These are phyloP conservation scores for Monosporascus sp. DNA, from an alignment of 2,329 filamentous ascomycete genomes.

Conservation along the genomic window DNA sequence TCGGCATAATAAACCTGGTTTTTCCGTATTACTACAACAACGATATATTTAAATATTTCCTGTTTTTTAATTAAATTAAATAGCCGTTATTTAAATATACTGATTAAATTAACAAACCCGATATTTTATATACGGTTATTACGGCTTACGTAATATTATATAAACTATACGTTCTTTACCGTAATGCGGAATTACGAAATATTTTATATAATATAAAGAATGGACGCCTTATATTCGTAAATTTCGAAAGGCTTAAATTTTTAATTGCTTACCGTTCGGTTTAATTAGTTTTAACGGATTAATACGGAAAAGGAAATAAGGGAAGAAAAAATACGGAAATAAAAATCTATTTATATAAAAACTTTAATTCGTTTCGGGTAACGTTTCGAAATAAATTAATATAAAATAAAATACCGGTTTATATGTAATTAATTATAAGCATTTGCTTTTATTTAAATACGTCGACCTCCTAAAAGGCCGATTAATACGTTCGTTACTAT, in stretches of 20 bases:
- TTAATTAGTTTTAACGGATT: too few relatives aligned
- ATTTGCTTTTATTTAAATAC: background rate
- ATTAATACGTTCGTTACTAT: too few relatives aligned
- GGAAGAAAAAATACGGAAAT: too few relatives aligned
- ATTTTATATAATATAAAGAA: background rate
- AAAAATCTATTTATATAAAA: too few relatives aligned
- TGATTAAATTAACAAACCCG: background rate
- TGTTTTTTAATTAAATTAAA: background rate
- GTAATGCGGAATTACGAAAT: background rate
- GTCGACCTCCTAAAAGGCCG: background rate
- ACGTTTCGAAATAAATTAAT: background rate
- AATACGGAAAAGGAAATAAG: too few relatives aligned
- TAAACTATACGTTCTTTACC: background rate
- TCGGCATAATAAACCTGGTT: background rate
- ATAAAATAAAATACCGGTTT: background rate
- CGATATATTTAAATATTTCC: background rate
- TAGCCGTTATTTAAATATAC: background rate
- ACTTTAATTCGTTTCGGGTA: too few relatives aligned
- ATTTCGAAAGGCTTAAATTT: background rate
- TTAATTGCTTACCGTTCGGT: background rate
- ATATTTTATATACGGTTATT: background rate
- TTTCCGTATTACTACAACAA: background rate
- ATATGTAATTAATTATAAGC: background rate
- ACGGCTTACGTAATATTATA: background rate
- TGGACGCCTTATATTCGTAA: background rate